Evolutionary conservation across 177 flowering plant genomes (phyloP).

Genomic region (Vitis hybrid): DNA sequence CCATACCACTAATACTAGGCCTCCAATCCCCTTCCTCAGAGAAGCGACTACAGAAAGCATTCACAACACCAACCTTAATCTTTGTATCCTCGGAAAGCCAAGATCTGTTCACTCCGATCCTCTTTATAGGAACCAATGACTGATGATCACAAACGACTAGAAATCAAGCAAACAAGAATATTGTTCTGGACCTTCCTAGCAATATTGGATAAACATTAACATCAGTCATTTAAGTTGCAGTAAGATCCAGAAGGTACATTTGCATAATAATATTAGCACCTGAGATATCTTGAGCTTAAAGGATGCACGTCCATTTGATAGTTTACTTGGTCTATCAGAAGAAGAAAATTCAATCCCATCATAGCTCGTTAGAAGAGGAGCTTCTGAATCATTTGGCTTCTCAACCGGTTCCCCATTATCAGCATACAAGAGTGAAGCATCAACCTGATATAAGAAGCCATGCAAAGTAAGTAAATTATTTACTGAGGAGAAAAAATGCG

Average conservation of each 20-base stretch:
- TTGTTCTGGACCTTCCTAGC: no score
- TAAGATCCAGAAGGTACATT: background rate
- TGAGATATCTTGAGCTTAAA: conserved; percentile 88
- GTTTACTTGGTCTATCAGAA: conserved; percentile 60
- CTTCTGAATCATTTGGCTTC: conserved; percentile 66
- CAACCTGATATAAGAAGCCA: conserved; percentile 42
- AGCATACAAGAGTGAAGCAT: conserved; percentile 77
- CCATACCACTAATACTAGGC: no score
- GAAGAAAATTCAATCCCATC: conserved; percentile 82
- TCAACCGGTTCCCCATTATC: conserved; percentile 68
- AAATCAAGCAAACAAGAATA: no score
- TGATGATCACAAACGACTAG: no score
- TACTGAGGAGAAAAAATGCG: background rate
- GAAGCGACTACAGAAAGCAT: no score
- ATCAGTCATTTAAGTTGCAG: background rate
- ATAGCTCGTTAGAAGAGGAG: conserved; percentile 72
- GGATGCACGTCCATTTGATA: conserved; percentile 74
- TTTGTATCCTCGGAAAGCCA: no score
- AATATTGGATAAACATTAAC: no score
- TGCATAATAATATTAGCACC: conserved; percentile 36
- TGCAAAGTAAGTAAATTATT: background rate
- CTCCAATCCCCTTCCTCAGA: no score
- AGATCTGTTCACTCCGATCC: no score
- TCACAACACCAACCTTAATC: no score
- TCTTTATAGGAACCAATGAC: no score